These are phyloP conservation scores for Fusarium hainanense DNA, from an alignment of 2,329 filamentous ascomycete species.

Conservation along the genomic window DNA sequence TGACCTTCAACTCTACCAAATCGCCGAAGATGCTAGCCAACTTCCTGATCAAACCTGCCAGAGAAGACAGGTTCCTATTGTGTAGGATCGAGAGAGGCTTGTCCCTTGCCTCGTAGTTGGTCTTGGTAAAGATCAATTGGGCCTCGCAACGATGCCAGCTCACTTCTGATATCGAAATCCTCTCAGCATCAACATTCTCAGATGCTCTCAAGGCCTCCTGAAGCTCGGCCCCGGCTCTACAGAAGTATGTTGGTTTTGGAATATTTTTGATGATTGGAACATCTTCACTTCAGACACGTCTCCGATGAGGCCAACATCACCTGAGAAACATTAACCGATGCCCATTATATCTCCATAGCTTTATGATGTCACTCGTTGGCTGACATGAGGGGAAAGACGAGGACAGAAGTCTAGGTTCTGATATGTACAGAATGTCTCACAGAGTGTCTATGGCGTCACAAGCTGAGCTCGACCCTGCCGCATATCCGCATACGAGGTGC, in stretches of 20 bases:
- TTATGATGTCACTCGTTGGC: not conserved
- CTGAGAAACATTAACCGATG: not conserved
- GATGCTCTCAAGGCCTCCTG: not conserved
- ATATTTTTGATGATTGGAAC: no score
- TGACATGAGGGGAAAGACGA: not conserved
- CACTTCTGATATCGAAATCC: not conserved
- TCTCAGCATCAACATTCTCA: not conserved
- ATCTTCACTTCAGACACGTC: not conserved
- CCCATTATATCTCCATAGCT: not conserved
- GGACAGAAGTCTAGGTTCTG: not conserved
- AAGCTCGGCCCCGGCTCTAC: not conserved
- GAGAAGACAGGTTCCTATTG: not conserved
- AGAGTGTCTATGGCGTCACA: not conserved
- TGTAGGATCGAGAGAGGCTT: not conserved
- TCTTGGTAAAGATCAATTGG: not conserved
- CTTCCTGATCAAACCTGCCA: not conserved
- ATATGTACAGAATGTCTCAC: not conserved
- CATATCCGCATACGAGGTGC: not conserved
- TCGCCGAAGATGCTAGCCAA: not conserved
- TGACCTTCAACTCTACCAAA: not conserved
- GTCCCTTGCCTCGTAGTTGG: not conserved
- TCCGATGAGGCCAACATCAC: not conserved
- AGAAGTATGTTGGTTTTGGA: not conserved
- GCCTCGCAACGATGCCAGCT: not conserved
- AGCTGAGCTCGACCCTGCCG: not conserved